Percentiles rank a stretch among this genome's conserved stretches.
Conservation (phyloP, 2,329 filamentous ascomycete genomes). For the Meredithiella fracta region DNA sequence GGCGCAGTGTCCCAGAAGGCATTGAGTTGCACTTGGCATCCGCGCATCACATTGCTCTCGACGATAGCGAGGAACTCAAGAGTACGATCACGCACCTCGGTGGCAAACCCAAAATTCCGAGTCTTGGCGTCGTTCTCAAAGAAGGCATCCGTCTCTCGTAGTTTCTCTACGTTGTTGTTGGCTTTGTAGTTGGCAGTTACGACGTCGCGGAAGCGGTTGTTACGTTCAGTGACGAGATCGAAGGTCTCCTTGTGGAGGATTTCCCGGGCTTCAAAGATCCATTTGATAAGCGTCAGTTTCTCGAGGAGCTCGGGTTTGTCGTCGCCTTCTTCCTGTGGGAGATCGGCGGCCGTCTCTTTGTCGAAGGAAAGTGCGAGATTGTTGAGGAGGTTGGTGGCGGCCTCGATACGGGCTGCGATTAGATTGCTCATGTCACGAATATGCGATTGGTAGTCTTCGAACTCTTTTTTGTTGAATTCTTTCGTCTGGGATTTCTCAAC, state of each 20-base stretch:
- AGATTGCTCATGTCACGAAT: constrained; percentile 71
- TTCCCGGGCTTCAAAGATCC: constrained; percentile 93
- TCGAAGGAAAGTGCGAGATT: constrained; percentile 11
- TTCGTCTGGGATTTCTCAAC: constrained; percentile 56
- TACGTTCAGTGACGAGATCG: constrained; percentile 68
- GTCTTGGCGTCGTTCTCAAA: constrained; percentile 64
- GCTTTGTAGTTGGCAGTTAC: constrained; percentile 65
- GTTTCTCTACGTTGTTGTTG: constrained; percentile 61
- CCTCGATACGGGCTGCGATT: constrained; percentile 56
- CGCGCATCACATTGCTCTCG: constrained; percentile 69
- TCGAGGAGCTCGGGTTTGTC: constrained; percentile 87
- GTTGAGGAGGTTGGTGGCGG: constrained; percentile 50
- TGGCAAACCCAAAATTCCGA: constrained; percentile 53
- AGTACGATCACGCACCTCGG: constrained; percentile 54
- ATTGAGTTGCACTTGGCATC: constrained; percentile 78
- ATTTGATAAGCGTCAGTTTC: constrained; percentile 86
- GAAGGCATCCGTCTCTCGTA: constrained; percentile 63
- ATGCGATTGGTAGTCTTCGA: constrained; percentile 66
- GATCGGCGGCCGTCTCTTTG: constrained; percentile 50
- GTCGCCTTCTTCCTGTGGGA: constrained; percentile 86
- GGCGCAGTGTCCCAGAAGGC: constrained; percentile 98
- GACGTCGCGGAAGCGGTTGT: constrained; percentile 71
- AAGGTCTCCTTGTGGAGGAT: constrained; percentile 70
- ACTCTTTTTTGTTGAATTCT: constrained; percentile 60
- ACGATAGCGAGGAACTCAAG: constrained; percentile 64